Evolutionary conservation across 208 protist genomes (phyloP).

Genomic region (Trypanosoma vivax): DNA sequence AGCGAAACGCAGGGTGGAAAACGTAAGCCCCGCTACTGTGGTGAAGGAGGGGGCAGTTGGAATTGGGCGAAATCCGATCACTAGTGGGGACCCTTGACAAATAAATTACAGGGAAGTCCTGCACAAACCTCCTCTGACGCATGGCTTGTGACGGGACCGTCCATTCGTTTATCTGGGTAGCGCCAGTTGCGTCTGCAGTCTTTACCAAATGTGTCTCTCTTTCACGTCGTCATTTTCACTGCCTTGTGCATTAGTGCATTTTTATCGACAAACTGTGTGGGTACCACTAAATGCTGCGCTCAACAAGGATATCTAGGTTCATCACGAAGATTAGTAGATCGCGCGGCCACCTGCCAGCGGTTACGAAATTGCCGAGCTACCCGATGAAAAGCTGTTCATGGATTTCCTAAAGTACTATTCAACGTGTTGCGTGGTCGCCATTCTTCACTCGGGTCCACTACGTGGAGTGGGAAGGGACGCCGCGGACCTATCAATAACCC

Average conservation of each 20-base stretch:
- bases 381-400: slow-evolving; percentile 65
- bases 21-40: too few species aligned
- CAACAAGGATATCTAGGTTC: slow-evolving; percentile 24
- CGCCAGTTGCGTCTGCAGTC: too few species aligned
- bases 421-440: slow-evolving; percentile 50
- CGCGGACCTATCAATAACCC: slow-evolving; percentile 13
- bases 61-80: too few species aligned
- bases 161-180: too few species aligned
- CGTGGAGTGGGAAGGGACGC: slow-evolving; percentile 1
- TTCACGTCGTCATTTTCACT: too few species aligned
- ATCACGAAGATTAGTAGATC: slow-evolving; percentile 59
- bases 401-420: slow-evolving; percentile 64
- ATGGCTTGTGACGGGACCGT: too few species aligned
- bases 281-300: slow-evolving; percentile 24
- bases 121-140: too few species aligned
- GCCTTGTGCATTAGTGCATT: too few species aligned
- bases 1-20: slow-evolving; percentile 81
- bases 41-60: too few species aligned
- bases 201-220: too few species aligned
- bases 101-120: too few species aligned
- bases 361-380: slow-evolving; percentile 83
- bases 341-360: slow-evolving; percentile 57
- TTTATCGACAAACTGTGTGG: neutral
- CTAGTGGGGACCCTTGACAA: too few species aligned
- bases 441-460: slow-evolving; percentile 52